Percentiles rank a stretch among this genome's conserved stretches.
These are phyloP conservation scores for Zygoascus flipseniorum DNA, from an alignment of 805 yeast genomes.

Conservation along the genomic window DNA sequence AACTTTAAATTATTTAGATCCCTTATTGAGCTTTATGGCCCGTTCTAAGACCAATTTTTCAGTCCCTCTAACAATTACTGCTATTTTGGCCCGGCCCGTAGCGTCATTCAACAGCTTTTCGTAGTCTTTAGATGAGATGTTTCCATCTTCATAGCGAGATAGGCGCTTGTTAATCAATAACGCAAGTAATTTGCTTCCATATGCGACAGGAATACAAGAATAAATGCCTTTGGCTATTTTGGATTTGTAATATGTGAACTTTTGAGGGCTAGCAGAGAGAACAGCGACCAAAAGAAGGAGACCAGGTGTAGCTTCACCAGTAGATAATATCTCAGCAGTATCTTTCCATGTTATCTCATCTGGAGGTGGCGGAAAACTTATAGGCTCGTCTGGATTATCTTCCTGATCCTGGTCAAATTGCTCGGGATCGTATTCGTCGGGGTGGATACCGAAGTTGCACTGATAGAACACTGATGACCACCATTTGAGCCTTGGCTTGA, in stretches of 20 bases:
- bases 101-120: conserved; percentile 6
- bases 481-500: conserved; percentile 32
- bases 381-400: background rate
- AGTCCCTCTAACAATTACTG: conserved; percentile 23
- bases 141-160: conserved; percentile 18
- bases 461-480: conserved; percentile 40
- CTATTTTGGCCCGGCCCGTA: conserved; percentile 8
- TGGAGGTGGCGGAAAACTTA: conserved; percentile 3
- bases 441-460: conserved; percentile 20
- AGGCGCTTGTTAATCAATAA: conserved; percentile 10
- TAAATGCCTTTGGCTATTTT: conserved; percentile 14
- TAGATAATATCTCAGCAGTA: conserved; percentile 7
- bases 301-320: conserved; percentile 15
- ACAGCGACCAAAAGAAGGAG: conserved; percentile 10
- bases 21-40: background rate
- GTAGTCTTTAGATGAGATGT: conserved; percentile 17
- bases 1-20: no score
- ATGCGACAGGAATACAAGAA: background rate
- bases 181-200: conserved; percentile 5
- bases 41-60: conserved; percentile 25
- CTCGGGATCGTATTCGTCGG: conserved; percentile 14
- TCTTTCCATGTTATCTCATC: conserved; percentile 16
- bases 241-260: conserved; percentile 10
- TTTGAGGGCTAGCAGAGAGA: conserved; percentile 12
- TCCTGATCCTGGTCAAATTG: conserved; percentile 7